Conservation (phyloP, 2,329 filamentous ascomycete genomes). For the Penicillium sp. region DNA sequence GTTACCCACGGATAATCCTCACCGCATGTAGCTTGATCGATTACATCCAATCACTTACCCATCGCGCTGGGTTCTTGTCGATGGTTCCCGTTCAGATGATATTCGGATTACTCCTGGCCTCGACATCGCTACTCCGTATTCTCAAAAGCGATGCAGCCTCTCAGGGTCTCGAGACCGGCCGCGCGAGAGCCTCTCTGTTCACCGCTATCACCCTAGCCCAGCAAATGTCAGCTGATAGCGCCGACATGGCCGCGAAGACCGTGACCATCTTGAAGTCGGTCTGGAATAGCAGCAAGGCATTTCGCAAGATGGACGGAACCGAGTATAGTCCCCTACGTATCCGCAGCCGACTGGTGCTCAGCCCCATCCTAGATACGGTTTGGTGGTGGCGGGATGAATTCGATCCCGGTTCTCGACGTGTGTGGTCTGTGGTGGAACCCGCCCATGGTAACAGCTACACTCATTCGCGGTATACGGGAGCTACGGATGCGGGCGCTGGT, state of each 20-base stretch:
- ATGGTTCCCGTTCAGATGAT: conserved; percentile 28
- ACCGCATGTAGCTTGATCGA: conserved; percentile 33
- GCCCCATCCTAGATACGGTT: conserved; percentile 37
- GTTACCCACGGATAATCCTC: conserved; percentile 24
- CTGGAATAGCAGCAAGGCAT: conserved; percentile 41
- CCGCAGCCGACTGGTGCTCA: conserved; percentile 36
- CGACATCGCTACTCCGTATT: conserved; percentile 33
- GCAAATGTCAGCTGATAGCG: conserved; percentile 35
- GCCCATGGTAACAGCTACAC: conserved; percentile 16
- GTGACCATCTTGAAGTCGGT: conserved; percentile 34
- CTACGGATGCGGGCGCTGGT: conserved; percentile 6
- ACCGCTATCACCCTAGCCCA: conserved; percentile 37
- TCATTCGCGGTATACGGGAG: conserved; percentile 1
- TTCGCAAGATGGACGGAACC: conserved; percentile 36
- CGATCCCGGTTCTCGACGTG: conserved; percentile 24
- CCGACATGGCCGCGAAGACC: conserved; percentile 33
- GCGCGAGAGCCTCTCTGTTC: conserved; percentile 34
- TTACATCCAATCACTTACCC: conserved; percentile 21
- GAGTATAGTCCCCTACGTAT: conserved; percentile 36
- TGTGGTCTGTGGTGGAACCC: conserved; percentile 9
- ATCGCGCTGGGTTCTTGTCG: conserved; percentile 18
- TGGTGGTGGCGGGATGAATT: conserved; percentile 45
- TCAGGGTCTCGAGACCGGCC: conserved; percentile 30
- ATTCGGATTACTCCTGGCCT: conserved; percentile 30
- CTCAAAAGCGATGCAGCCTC: conserved; percentile 33